These are phyloP conservation scores for Talaromyces amestolkiae DNA, from an alignment of 2,329 filamentous ascomycete genomes.

Conservation along the genomic window DNA sequence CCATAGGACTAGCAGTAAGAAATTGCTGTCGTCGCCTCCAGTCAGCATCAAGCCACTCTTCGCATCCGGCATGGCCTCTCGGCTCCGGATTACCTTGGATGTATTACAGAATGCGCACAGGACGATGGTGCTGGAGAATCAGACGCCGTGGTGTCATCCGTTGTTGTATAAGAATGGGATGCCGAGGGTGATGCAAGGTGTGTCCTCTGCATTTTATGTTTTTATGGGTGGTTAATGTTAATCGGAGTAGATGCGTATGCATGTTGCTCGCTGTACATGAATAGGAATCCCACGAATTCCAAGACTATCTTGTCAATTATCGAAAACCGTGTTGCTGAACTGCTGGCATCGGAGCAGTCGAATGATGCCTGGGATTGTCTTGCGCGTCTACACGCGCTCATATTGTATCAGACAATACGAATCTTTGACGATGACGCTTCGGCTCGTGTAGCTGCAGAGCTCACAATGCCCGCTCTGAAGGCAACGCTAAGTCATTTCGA, in stretches of 20 bases:
- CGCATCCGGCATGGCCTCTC: slow-evolving; percentile 27
- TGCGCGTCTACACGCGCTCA: slow-evolving; percentile 49
- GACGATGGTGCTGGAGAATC: slow-evolving; percentile 50
- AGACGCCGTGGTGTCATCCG: slow-evolving; percentile 55
- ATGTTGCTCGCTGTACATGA: slow-evolving; percentile 53
- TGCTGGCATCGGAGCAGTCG: slow-evolving; percentile 38
- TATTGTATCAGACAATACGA: slow-evolving; percentile 52
- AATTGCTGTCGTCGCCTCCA: slow-evolving; percentile 5
- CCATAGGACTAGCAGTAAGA: background rate
- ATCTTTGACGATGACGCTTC: slow-evolving; percentile 54
- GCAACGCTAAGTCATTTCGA: slow-evolving; percentile 25
- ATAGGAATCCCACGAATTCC: slow-evolving; percentile 50
- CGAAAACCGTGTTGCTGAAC: slow-evolving; percentile 44
- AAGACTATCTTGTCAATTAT: slow-evolving; percentile 52
- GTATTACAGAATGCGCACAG: slow-evolving; percentile 43
- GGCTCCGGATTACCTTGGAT: slow-evolving; percentile 41
- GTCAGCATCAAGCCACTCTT: slow-evolving; percentile 17
- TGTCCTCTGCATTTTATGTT: background rate
- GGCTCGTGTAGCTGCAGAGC: slow-evolving; percentile 41
- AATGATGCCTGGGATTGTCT: slow-evolving; percentile 32
- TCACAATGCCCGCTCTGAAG: slow-evolving; percentile 29
- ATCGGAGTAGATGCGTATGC: slow-evolving; percentile 49
- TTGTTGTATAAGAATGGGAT: slow-evolving; percentile 53
- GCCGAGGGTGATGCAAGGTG: slow-evolving; percentile 54
- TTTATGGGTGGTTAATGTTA: background rate